Evolutionary conservation across 2,329 filamentous ascomycete species (phyloP), one percentile per base, ranked within the genome.

Genomic region (Hymenoscyphus fraxineus): DNA sequence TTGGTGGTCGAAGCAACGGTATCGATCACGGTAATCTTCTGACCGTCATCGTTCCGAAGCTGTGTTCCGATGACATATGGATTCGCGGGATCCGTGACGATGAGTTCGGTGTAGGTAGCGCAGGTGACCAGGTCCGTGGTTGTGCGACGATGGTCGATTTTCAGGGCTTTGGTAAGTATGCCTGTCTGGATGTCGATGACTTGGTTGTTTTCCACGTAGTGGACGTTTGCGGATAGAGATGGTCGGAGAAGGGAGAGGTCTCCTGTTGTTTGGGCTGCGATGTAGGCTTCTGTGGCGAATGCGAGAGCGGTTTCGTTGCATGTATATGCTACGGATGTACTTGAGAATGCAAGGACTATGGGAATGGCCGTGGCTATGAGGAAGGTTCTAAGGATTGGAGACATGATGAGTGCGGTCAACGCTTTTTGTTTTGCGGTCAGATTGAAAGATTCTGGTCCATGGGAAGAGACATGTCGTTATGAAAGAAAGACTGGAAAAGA

Each of bases 1-100:
- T 66, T 64, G 3, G 56, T 44, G 1, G 62, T 41, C 0, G 67
- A 64, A 1, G 67, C 60, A 13, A 65, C 56, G 15, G 58, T 60
- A 32, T 69, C 62, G 19, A 68, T 65, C 6, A 54, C 44, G 6
- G 61, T 65, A 40, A 65, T 65, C n/a, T 61, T 60, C 2, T 54
- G n/a, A 12, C 57, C 44, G 16, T 62, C 57, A 39, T 64, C 59
- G 6, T 64, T 57, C 60, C 19, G 44, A 27, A 67, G 65, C 13
- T 64, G 65, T 13, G 67, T 68, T 19, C 66, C 65, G 16, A 68
- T 67, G 1, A 67, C 65, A 62, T 68, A 68, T 0, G 65, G 65
- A 15, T 64, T 35, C 2, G 60, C 51, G 12, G 64, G 59, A 7
- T 58, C 60, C 0, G 67, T 64, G 6, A 64, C 57, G 15, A 61